Conservation (phyloP, 177 flowering plant genomes). For the Vitis hybrid region DNA sequence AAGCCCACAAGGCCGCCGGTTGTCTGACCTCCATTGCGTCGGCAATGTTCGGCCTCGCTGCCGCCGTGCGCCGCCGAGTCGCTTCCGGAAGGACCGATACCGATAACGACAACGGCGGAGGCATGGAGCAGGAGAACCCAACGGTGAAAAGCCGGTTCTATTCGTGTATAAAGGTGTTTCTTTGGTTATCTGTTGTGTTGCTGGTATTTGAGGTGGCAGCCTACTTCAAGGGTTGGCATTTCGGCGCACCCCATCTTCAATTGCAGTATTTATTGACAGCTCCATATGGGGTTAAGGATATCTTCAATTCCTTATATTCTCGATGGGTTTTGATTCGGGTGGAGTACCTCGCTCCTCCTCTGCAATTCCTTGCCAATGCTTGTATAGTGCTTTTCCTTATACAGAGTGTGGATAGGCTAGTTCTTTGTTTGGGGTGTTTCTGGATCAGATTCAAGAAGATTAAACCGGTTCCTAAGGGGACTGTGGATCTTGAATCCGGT, state of each 20-base stretch:
- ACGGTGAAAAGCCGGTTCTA: slow-evolving; percentile 48
- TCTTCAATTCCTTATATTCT: slow-evolving; percentile 63
- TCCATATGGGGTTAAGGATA: slow-evolving; percentile 37
- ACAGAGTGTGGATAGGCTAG: slow-evolving; percentile 74
- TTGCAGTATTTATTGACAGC: slow-evolving; percentile 31
- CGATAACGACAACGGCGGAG: slow-evolving; percentile 18
- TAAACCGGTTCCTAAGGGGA: slow-evolving; percentile 38
- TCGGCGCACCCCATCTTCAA: slow-evolving; percentile 46
- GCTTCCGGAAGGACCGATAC: slow-evolving; percentile 61
- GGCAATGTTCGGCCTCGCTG: slow-evolving; percentile 37
- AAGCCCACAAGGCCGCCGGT: slow-evolving; percentile 83
- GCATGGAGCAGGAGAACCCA: slow-evolving; percentile 30
- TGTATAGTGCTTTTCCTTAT: slow-evolving; percentile 76
- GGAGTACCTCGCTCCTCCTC: slow-evolving; percentile 83
- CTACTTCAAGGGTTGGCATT: slow-evolving; percentile 84
- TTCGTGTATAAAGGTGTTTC: slow-evolving; percentile 59
- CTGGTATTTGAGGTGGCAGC: slow-evolving; percentile 76
- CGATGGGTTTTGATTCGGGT: slow-evolving; percentile 78
- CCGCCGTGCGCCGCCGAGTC: slow-evolving; percentile 66
- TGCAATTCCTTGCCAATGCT: slow-evolving; percentile 71
- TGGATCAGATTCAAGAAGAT: slow-evolving; percentile 78
- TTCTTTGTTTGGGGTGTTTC: slow-evolving; percentile 83
- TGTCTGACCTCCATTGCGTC: slow-evolving; percentile 66
- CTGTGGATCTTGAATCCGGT: slow-evolving; percentile 45
- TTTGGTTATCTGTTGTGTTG: slow-evolving; percentile 57